Percentiles rank a stretch among this genome's conserved stretches.
Evolutionary conservation across 192 early-diverging fungal genomes (phyloP).

Genomic region (Umbelopsis sp.): DNA sequence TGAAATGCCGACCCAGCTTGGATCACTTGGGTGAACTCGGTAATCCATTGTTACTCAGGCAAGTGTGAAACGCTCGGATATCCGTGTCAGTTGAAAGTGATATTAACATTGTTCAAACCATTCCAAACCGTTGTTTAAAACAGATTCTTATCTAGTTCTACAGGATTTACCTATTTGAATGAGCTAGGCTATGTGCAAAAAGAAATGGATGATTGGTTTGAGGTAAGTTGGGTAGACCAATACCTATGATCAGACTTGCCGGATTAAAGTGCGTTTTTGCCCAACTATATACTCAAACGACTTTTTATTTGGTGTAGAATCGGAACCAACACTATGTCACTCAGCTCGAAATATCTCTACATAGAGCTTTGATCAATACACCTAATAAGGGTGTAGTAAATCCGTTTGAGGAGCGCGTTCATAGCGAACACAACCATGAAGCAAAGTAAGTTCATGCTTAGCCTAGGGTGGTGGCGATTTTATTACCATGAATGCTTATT

Average conservation of each 20-base stretch:
- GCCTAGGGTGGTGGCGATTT: not conserved
- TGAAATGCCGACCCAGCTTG: slow-evolving; percentile 69
- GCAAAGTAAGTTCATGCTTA: slow-evolving; percentile 18
- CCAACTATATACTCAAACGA: not conserved
- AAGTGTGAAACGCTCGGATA: slow-evolving; percentile 1
- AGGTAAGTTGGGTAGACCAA: slow-evolving; percentile 58
- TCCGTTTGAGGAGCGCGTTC: slow-evolving; percentile 44
- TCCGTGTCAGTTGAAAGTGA: too few species aligned
- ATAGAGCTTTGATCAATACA: slow-evolving; percentile 44
- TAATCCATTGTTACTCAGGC: slow-evolving; percentile 65
- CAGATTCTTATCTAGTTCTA: slow-evolving; percentile 67
- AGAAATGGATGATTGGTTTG: slow-evolving; percentile 83
- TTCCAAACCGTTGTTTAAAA: too few species aligned
- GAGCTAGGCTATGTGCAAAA: slow-evolving; percentile 71
- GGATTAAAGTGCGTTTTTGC: not conserved
- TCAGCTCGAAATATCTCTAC: slow-evolving; percentile 65
- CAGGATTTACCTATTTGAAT: slow-evolving; percentile 71
- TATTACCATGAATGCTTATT: not conserved
- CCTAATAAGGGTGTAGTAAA: slow-evolving; percentile 27
- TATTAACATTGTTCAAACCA: not conserved
- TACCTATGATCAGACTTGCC: not conserved
- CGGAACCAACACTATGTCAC: slow-evolving; percentile 69
- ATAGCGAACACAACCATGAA: slow-evolving; percentile 41
- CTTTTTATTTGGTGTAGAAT: slow-evolving; percentile 36
- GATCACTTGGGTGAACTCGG: slow-evolving; percentile 74